phyloP scores from a whole-genome alignment of 2,329 filamentous ascomycete genomes.

The Talaromyces islandicus region DNA sequence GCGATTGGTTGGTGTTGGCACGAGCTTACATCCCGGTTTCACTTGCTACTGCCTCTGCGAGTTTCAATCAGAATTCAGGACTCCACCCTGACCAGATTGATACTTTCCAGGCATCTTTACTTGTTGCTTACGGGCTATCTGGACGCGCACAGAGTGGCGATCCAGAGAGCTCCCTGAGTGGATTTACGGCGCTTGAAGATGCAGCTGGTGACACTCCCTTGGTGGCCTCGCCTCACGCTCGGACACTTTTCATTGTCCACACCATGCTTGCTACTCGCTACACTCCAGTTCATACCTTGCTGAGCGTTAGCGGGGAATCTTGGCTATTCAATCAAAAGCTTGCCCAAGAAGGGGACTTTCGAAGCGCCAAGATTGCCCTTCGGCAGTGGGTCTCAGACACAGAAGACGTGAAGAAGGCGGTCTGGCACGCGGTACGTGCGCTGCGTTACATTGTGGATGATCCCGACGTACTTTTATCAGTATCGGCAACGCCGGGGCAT shows the following conservation, averaged over 20 bases:
- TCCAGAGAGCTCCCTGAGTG: constrained; percentile 10
- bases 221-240: constrained; percentile 6
- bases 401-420: constrained; percentile 20
- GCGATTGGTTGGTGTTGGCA: constrained; percentile 22
- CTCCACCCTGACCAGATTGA: constrained; percentile 12
- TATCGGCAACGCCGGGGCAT: not conserved
- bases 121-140: constrained; percentile 17
- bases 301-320: constrained; percentile 30
- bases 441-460: constrained; percentile 13
- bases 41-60: constrained; percentile 12
- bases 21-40: constrained; percentile 12
- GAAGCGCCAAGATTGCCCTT: constrained; percentile 22
- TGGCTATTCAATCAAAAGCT: constrained; percentile 32
- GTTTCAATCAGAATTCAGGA: constrained; percentile 7
- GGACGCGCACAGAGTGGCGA: constrained; percentile 7
- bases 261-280: constrained; percentile 22
- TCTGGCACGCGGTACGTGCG: constrained; percentile 27
- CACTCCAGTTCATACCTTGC: constrained; percentile 24
- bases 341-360: constrained; percentile 25
- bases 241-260: constrained; percentile 23
- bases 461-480: not conserved
- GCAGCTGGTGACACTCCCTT: not conserved
- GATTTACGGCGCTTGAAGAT: constrained; percentile 11
- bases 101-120: constrained; percentile 18
- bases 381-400: constrained; percentile 23